Percentiles rank a stretch among this genome's conserved stretches.
Conservation (phyloP, 163 green algal species). For the Scenedesmus sp. region DNA sequence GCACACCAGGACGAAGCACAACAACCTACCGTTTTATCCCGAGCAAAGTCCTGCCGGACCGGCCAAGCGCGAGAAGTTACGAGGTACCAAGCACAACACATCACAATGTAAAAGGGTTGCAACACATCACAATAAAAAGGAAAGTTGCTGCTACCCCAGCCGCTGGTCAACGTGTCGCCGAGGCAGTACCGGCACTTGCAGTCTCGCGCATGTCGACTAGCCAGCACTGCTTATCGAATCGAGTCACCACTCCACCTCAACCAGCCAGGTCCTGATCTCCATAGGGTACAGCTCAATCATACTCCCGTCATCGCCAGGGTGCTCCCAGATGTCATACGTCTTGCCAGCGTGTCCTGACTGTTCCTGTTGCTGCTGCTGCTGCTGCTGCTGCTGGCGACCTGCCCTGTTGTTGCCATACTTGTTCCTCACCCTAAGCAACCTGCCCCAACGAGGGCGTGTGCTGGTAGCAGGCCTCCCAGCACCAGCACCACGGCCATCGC, state of each 20-base stretch:
- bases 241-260: neutral
- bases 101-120: neutral
- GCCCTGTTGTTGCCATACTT: neutral
- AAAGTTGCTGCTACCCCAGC: neutral
- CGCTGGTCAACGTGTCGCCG: neutral
- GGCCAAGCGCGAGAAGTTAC: neutral
- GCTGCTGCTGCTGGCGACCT: neutral
- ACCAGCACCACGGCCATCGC: neutral
- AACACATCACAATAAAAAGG: neutral
- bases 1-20: neutral
- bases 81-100: neutral
- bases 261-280: constrained; percentile 77
- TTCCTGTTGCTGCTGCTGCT: neutral
- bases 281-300: constrained; percentile 72
- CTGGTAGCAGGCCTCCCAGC: neutral
- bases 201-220: neutral
- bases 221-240: neutral
- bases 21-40: neutral
- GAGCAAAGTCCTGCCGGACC: neutral
- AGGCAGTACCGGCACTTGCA: neutral
- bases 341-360: neutral
- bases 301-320: neutral
- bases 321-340: constrained; percentile 39
- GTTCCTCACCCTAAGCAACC: neutral
- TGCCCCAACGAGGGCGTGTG: neutral